Conservation (phyloP, 176 grass and related monocot genomes). For the Zea mays region Zm-B73-REFERENCE-NAM-5.0 NC_050101.1:42850001-42850500, state of each 20-base stretch:
- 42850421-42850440: conserved; percentile 25
- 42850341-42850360: conserved; percentile 76
- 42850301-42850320: conserved; percentile 72
- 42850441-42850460: not conserved
- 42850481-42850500: conserved; percentile 2
- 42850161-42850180: conserved; percentile 75
- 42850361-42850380: conserved; percentile 67
- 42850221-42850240: conserved; percentile 33
- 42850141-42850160: conserved; percentile 64
- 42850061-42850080: conserved; percentile 12
- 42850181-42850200: conserved; percentile 51
- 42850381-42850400: conserved; percentile 26
- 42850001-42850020: conserved; percentile 60
- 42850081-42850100: conserved; percentile 12
- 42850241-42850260: not conserved
- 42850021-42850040: conserved; percentile 27
- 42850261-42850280: conserved; percentile 21
- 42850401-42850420: conserved; percentile 48
- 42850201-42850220: not conserved
- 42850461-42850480: not conserved
- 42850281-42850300: conserved; percentile 32
- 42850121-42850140: conserved; percentile 69
- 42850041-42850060: conserved; percentile 23
- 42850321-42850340: conserved; percentile 80
- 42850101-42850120: conserved; percentile 43